These are phyloP conservation scores for Aspergillus olivimuriae DNA, from an alignment of 495 filamentous ascomycete species.

Conservation along the genomic window DNA sequence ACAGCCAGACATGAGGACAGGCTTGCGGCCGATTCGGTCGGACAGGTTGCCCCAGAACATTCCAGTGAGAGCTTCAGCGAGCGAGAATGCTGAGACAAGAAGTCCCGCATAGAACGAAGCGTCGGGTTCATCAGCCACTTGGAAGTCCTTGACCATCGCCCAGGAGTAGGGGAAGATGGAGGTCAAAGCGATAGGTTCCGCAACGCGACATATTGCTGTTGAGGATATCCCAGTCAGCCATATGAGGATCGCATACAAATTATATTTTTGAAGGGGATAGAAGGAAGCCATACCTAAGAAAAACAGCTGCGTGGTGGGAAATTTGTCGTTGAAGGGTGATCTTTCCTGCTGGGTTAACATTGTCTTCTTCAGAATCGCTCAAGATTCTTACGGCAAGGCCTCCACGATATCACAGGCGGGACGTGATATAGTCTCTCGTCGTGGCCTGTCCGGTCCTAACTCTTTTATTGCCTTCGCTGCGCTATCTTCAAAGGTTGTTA, in stretches of 20 bases:
- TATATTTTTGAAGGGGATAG: no score
- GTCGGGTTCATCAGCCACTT: slow-evolving; percentile 59
- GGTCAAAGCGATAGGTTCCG: slow-evolving; percentile 83
- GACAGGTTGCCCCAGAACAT: slow-evolving; percentile 82
- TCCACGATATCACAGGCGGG: slow-evolving; percentile 14
- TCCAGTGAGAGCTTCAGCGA: slow-evolving; percentile 73
- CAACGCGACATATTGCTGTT: slow-evolving; percentile 66
- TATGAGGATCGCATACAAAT: no score
- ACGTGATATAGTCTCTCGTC: slow-evolving; percentile 1
- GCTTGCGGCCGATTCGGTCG: slow-evolving; percentile 78
- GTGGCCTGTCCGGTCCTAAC: slow-evolving; percentile 2
- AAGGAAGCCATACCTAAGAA: slow-evolving; percentile 52
- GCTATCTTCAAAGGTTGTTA: neutral
- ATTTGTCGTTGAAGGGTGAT: slow-evolving; percentile 40
- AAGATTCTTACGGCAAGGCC: slow-evolving; percentile 45
- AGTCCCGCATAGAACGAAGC: slow-evolving; percentile 81
- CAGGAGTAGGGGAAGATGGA: slow-evolving; percentile 87
- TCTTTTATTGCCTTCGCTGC: neutral
- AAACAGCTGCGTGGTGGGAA: slow-evolving; percentile 75
- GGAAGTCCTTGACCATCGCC: slow-evolving; percentile 68
- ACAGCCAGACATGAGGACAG: slow-evolving; percentile 72
- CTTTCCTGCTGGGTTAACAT: slow-evolving; percentile 47
- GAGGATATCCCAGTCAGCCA: no score
- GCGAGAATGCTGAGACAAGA: slow-evolving; percentile 76
- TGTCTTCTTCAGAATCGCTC: slow-evolving; percentile 39